Conservation (phyloP, 148 eudicot species). For the Euryodendron excelsum region DNA sequence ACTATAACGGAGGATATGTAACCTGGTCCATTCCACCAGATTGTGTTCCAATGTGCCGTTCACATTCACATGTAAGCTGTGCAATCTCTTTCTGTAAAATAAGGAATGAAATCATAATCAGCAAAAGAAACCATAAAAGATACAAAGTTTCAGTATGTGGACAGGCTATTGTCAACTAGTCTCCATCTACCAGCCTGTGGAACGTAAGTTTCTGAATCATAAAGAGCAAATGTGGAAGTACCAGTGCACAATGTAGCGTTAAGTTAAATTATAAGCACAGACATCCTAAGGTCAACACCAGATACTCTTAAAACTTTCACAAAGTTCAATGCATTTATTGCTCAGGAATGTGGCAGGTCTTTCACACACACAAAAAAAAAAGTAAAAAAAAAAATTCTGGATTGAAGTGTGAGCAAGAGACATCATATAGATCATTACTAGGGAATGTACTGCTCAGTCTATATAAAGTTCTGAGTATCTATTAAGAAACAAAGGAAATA, state of each 20-base stretch:
- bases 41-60: conserved; percentile 92
- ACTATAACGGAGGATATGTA: not conserved
- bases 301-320: not conserved
- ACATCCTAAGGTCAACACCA: not conserved
- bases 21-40: conserved; percentile 99
- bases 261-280: not conserved
- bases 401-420: not conserved
- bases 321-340: not conserved
- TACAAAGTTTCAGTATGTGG: not conserved
- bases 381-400: not conserved
- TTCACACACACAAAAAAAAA: not conserved
- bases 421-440: not conserved
- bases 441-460: not conserved
- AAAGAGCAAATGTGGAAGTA: not conserved
- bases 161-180: not conserved
- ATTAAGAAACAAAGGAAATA: not conserved
- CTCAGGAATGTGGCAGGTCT: not conserved
- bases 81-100: conserved; percentile 87
- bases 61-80: conserved; percentile 92
- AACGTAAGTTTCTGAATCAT: not conserved
- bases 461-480: not conserved
- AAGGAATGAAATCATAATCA: conserved; percentile 4
- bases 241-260: not conserved
- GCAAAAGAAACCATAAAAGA: not conserved
- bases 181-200: not conserved